phyloP scores from a whole-genome alignment of 2,329 filamentous ascomycete species.

The Thyridium curvatum region DNA sequence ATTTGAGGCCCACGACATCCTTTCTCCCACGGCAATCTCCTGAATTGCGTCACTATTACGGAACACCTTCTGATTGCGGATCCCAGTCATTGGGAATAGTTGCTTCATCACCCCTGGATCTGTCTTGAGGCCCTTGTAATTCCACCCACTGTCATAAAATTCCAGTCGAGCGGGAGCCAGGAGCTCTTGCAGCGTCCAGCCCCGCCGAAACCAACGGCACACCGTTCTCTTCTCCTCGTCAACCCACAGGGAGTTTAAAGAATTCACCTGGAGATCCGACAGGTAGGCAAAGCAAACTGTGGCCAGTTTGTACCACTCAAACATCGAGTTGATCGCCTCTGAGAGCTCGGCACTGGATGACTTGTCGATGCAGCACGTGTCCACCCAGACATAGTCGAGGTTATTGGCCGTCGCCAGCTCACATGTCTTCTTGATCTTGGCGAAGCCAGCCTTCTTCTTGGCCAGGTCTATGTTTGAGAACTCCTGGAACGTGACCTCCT shows the following conservation, averaged over 20 bases:
- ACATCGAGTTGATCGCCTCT: constrained; percentile 5
- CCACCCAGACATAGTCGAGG: constrained; percentile 11
- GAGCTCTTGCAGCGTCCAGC: constrained; percentile 4
- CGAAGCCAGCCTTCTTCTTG: background rate
- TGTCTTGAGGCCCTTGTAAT: no score
- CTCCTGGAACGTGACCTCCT: background rate
- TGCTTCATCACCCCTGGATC: no score
- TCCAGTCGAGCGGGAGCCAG: background rate
- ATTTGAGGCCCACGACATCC: constrained; percentile 1
- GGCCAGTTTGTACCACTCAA: constrained; percentile 1
- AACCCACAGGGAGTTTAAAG: no score
- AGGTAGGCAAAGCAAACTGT: constrained; percentile 1
- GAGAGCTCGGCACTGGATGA: constrained; percentile 6
- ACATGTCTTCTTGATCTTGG: constrained; percentile 11
- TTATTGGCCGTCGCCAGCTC: constrained; percentile 6
- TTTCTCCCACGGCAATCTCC: background rate
- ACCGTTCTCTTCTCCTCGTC: no score
- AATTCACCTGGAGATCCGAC: no score
- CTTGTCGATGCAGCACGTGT: constrained; percentile 14
- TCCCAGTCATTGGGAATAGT: background rate
- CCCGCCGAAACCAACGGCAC: constrained; percentile 2
- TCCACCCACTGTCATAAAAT: background rate
- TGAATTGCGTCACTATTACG: background rate
- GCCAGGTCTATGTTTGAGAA: background rate
- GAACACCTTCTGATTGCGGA: background rate